Percentiles rank a stretch among this genome's conserved stretches.
Evolutionary conservation across 257 asterid species (phyloP).

Genomic region (Anisodus tanguticus): DNA sequence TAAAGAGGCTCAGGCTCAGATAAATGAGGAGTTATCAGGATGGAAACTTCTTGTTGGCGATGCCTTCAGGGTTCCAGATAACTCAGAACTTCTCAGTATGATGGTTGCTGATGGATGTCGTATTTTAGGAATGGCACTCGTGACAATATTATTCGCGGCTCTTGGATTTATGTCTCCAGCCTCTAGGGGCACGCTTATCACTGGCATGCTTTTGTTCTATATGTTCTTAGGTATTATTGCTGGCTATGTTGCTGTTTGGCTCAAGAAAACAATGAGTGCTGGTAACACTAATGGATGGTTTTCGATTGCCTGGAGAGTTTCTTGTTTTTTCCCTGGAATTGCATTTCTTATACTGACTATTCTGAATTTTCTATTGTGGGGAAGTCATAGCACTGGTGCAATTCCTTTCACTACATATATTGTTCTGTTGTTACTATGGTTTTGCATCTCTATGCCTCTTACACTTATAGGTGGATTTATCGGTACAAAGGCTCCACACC

Average conservation of each 20-base stretch:
- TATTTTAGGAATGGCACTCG: constrained; percentile 39
- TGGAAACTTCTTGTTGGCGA: constrained; percentile 39
- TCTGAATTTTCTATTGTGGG: constrained; percentile 38
- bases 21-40: constrained; percentile 38
- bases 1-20: constrained; percentile 40
- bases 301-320: constrained; percentile 37
- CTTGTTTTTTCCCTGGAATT: constrained; percentile 37
- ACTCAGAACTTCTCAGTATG: constrained; percentile 29
- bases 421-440: constrained; percentile 34
- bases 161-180: constrained; percentile 44
- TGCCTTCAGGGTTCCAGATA: constrained; percentile 34
- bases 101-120: constrained; percentile 39
- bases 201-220: constrained; percentile 40
- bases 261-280: constrained; percentile 30
- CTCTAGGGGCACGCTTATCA: constrained; percentile 34
- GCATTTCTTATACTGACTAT: constrained; percentile 35
- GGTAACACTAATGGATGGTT: constrained; percentile 33
- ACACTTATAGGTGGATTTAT: constrained; percentile 38
- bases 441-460: constrained; percentile 38
- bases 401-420: constrained; percentile 36
- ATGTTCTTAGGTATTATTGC: constrained; percentile 36
- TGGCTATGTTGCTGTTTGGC: constrained; percentile 40
- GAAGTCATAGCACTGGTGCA: constrained; percentile 40
- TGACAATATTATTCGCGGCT: constrained; percentile 36
- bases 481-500: constrained; percentile 29